Evolutionary conservation across 805 yeast genomes (phyloP).

Genomic region (Lachancea waltii): DNA sequence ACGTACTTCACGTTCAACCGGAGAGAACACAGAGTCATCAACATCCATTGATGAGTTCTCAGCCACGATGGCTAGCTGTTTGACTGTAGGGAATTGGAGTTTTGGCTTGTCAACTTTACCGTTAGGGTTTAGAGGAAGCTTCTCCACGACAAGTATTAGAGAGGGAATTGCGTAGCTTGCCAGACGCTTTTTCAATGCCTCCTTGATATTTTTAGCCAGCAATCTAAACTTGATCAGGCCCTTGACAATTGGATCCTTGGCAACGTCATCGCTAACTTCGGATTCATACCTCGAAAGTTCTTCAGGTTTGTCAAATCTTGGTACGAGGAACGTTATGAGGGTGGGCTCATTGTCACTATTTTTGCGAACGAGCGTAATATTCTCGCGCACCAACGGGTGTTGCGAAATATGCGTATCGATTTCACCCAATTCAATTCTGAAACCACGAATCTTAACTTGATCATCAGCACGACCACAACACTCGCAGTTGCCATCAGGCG

Average conservation of each 20-base stretch:
- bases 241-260: slow-evolving; percentile 59
- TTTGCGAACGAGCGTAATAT: slow-evolving; percentile 83
- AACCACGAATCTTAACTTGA: slow-evolving; percentile 97
- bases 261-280: slow-evolving; percentile 36
- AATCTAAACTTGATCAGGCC: slow-evolving; percentile 74
- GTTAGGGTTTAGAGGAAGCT: slow-evolving; percentile 91
- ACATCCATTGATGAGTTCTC: slow-evolving; percentile 38
- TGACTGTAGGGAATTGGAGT: slow-evolving; percentile 87
- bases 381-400: slow-evolving; percentile 87
- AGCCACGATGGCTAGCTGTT: slow-evolving; percentile 75
- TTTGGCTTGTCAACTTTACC: slow-evolving; percentile 98
- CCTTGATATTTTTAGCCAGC: slow-evolving; percentile 72
- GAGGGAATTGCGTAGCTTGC: slow-evolving; percentile 94
- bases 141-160: slow-evolving; percentile 76
- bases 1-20: slow-evolving; percentile 59
- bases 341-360: slow-evolving; percentile 91
- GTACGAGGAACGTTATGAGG: slow-evolving; percentile 85
- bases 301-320: slow-evolving; percentile 51
- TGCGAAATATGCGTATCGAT: slow-evolving; percentile 96
- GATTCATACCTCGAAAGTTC: slow-evolving; percentile 40
- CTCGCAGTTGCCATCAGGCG: slow-evolving; percentile 96
- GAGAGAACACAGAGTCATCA: slow-evolving; percentile 50
- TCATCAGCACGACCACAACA: slow-evolving; percentile 99
- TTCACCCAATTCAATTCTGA: slow-evolving; percentile 96
- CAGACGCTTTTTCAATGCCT: slow-evolving; percentile 77